Percentiles rank a stretch among this genome's conserved stretches.
Conservation (phyloP, 192 early-diverging fungal species). For the Haplosporangium gracile region DNA sequence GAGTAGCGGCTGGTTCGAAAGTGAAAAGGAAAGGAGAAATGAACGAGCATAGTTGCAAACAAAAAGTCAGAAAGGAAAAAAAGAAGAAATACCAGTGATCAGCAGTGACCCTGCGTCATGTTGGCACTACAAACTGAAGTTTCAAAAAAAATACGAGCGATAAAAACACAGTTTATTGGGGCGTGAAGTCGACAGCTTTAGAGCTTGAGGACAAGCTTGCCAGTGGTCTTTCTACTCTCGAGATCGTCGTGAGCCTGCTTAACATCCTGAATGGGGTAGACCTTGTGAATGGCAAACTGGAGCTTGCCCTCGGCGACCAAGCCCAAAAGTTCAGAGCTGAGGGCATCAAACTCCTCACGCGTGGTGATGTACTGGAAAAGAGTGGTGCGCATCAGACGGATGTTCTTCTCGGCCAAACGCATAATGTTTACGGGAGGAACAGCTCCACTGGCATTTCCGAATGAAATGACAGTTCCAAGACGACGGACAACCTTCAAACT, state of each 20-base stretch:
- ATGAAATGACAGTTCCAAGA: conserved; percentile 82
- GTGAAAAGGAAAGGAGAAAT: too few species aligned
- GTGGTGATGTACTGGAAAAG: conserved; percentile 80
- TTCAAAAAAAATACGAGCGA: too few species aligned
- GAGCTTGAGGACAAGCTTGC: conserved; percentile 76
- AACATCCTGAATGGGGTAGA: conserved; percentile 82
- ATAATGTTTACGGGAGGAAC: conserved; percentile 74
- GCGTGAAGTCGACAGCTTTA: conserved; percentile 19
- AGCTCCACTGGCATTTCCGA: conserved; percentile 91
- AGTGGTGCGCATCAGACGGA: conserved; percentile 79
- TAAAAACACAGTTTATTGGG: too few species aligned
- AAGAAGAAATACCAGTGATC: too few species aligned
- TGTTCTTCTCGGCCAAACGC: conserved; percentile 75
- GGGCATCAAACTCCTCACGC: conserved; percentile 74
- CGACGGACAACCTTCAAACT: conserved; percentile 74
- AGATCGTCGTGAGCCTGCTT: conserved; percentile 84
- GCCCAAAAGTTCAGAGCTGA: conserved; percentile 70
- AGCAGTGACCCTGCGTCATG: too few species aligned
- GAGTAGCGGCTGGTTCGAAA: too few species aligned
- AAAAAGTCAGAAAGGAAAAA: too few species aligned
- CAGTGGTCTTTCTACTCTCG: conserved; percentile 76
- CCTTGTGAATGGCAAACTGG: conserved; percentile 77
- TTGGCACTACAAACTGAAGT: too few species aligned
- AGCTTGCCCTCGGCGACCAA: conserved; percentile 73
- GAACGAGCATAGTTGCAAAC: too few species aligned